These are phyloP conservation scores for Oryza nivara DNA, from an alignment of 176 grass and related monocot genomes.

Conservation along the genomic window DNA sequence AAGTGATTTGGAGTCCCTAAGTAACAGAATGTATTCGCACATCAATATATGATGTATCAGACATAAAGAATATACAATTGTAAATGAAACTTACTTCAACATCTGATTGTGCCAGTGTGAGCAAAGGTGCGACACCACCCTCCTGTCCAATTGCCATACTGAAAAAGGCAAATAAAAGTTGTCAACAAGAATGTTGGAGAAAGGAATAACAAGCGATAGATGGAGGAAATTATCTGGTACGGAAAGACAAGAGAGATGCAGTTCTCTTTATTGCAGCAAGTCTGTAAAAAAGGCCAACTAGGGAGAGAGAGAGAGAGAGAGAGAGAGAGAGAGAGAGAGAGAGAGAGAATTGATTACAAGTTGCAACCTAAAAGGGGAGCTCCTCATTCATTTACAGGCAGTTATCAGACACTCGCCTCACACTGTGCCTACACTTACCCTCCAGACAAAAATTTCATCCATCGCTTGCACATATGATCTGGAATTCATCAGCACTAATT, in stretches of 20 bases:
- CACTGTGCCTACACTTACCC: not conserved
- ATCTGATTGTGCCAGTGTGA: conserved; percentile 88
- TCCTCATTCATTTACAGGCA: not conserved
- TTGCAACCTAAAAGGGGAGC: not conserved
- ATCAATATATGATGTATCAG: conserved; percentile 20
- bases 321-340: no score
- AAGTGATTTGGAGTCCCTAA: conserved; percentile 8
- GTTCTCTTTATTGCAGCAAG: not conserved
- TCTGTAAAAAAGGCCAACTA: conserved; percentile 26
- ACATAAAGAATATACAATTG: conserved; percentile 1
- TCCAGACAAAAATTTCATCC: conserved; percentile 1
- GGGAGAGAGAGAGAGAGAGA: conserved; percentile 3
- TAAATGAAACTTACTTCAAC: conserved; percentile 76
- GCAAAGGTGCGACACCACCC: conserved; percentile 91
- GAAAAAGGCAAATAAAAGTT: conserved; percentile 42
- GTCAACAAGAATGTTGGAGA: conserved; percentile 29
- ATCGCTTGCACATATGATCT: not conserved
- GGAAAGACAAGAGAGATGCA: not conserved
- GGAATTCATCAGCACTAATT: conserved; percentile 2
- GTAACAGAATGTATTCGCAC: conserved; percentile 12
- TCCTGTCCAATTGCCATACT: conserved; percentile 99
- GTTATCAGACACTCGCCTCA: not conserved
- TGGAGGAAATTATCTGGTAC: not conserved
- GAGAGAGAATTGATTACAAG: not conserved
- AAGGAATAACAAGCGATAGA: not conserved